Conservation (phyloP, 2,329 filamentous ascomycete species). For the Penicillium sp. region DNA sequence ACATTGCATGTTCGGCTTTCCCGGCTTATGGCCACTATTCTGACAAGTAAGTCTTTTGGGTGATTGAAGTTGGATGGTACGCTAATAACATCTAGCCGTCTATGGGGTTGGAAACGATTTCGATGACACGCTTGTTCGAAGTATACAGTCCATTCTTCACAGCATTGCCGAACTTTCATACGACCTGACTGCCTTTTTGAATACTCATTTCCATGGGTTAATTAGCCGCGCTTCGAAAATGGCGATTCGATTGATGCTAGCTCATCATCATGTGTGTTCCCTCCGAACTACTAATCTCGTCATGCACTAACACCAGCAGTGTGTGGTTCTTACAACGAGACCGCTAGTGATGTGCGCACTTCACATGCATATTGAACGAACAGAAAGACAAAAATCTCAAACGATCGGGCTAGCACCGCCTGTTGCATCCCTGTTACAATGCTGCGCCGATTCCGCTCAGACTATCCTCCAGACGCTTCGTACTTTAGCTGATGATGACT, state of each 20-base stretch:
- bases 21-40: conserved; percentile 25
- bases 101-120: conserved; percentile 27
- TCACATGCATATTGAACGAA: conserved; percentile 26
- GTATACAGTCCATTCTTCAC: conserved; percentile 27
- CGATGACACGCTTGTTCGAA: conserved; percentile 23
- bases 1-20: conserved; percentile 28
- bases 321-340: conserved; percentile 27
- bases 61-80: too few relatives aligned
- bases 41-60: conserved; percentile 19
- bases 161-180: conserved; percentile 27
- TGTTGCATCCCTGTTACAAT: conserved; percentile 25
- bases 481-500: conserved; percentile 23
- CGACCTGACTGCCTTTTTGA: conserved; percentile 23
- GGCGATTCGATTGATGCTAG: conserved; percentile 26
- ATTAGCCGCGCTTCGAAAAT: conserved; percentile 27
- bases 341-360: conserved; percentile 29
- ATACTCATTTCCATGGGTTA: conserved; percentile 25
- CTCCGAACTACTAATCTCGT: neutral
- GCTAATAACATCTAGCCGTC: conserved; percentile 15
- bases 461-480: conserved; percentile 27
- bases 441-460: conserved; percentile 26
- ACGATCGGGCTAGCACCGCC: conserved; percentile 16
- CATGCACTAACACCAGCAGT: conserved; percentile 12
- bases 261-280: conserved; percentile 27
- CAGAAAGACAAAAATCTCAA: conserved; percentile 17